A percentile compares a stretch with the other conserved stretches of the same genome.
Conservation (phyloP, 2,329 filamentous ascomycete genomes). For the Huntiella savannae region DNA sequence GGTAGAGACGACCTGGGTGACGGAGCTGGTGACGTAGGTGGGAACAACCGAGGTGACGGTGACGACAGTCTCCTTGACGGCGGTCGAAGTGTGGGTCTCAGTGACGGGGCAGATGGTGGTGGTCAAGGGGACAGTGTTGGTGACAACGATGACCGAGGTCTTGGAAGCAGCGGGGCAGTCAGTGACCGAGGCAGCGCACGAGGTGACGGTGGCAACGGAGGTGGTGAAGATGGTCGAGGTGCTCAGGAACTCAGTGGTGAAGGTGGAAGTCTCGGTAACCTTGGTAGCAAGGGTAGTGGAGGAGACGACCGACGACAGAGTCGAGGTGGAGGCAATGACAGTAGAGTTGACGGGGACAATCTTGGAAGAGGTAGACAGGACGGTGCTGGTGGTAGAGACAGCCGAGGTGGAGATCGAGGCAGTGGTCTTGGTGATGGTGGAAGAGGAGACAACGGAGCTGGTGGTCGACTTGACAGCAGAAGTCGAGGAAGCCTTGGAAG, state of each 20-base stretch:
- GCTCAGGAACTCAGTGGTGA: constrained; percentile 22
- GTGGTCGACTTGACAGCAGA: constrained; percentile 12
- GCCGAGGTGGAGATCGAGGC: constrained; percentile 7
- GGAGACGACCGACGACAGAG: constrained; percentile 6
- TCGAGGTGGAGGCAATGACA: constrained; percentile 9
- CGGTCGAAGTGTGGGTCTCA: constrained; percentile 27
- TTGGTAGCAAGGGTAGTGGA: constrained; percentile 9
- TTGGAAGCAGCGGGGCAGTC: constrained; percentile 30
- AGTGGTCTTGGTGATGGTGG: constrained; percentile 15
- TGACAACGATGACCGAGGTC: constrained; percentile 27
- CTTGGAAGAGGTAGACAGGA: constrained; percentile 9
- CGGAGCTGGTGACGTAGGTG: constrained; percentile 11
- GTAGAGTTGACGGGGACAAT: constrained; percentile 9
- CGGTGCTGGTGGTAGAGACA: constrained; percentile 7
- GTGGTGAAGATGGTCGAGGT: constrained; percentile 34
- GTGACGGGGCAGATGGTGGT: constrained; percentile 44
- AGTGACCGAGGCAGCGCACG: constrained; percentile 25
- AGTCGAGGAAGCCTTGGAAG: not conserved
- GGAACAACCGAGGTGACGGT: constrained; percentile 8
- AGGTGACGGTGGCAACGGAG: constrained; percentile 29
- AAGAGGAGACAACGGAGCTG: constrained; percentile 14
- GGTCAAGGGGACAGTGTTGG: constrained; percentile 34
- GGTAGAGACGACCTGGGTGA: constrained; percentile 11
- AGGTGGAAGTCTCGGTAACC: constrained; percentile 12
- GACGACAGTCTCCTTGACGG: constrained; percentile 16